phyloP scores from a whole-genome alignment of 192 early-diverging fungal species.

The Allomyces macrogynus region DNA sequence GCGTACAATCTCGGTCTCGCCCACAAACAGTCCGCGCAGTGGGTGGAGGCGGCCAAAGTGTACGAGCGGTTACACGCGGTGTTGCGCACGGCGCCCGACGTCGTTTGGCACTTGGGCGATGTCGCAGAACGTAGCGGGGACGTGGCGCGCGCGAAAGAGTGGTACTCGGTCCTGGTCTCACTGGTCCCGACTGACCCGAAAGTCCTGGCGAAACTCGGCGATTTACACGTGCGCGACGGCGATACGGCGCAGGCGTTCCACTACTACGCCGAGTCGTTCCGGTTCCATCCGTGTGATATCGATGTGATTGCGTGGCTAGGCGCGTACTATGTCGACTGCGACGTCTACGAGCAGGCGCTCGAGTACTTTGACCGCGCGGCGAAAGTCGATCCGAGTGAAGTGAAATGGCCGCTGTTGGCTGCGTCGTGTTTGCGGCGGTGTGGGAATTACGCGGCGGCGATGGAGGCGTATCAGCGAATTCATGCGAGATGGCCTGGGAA shows the following conservation, averaged over 20 bases:
- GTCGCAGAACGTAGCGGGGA: conserved; percentile 29
- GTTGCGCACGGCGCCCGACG: conserved; percentile 28
- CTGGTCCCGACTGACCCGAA: conserved; percentile 37
- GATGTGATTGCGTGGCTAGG: conserved; percentile 36
- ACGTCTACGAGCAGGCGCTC: conserved; percentile 36
- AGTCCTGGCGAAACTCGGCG: conserved; percentile 26
- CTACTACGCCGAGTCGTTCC: conserved; percentile 39
- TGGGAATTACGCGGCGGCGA: conserved; percentile 32
- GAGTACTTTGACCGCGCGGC: conserved; percentile 32
- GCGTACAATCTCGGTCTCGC: conserved; percentile 35
- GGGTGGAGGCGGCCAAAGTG: conserved; percentile 20
- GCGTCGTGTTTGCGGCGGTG: conserved; percentile 26
- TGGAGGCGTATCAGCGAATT: conserved; percentile 30
- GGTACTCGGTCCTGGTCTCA: conserved; percentile 38
- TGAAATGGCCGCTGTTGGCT: conserved; percentile 40
- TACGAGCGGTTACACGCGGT: conserved; percentile 38
- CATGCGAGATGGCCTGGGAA: conserved; percentile 35
- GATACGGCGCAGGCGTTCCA: conserved; percentile 41
- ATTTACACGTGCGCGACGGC: conserved; percentile 23
- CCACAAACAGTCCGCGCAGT: conserved; percentile 18
- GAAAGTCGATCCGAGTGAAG: conserved; percentile 23
- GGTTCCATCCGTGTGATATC: conserved; percentile 33
- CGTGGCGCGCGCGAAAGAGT: conserved; percentile 27
- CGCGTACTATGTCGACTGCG: conserved; percentile 39
- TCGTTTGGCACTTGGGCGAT: conserved; percentile 39